Base-by-base conservation (phyloP, 2,329 filamentous ascomycete species). In the Thermothelomyces thermophilus region DNA sequence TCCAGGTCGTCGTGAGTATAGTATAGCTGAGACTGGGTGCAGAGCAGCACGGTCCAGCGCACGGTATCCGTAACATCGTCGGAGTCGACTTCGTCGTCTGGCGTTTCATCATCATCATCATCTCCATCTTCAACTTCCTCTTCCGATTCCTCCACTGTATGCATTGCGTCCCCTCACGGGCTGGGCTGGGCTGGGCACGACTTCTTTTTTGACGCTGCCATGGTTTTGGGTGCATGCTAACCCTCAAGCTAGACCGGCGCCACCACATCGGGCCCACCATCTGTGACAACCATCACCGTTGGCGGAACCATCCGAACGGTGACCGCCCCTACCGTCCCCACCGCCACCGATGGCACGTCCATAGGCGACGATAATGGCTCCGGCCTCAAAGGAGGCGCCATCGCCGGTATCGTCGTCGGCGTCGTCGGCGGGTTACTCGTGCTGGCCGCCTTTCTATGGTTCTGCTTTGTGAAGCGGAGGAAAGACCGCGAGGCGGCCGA, bases 261-360 rank as follows among this genome's bases (percentile, higher is more conserved):
- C 35, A 48, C 28, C 56, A 35, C 59, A 55, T 41, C 65, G 17
- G 59, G 67, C 17, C 66, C 64, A 9, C 69, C 67, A 8, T 63
- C 66, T 7, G 59, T 79, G 2, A 67, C 74, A 58, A 83, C 80
- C 0, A 71, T 83, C 9, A 83, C 78, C 0, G 69, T 71, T 6
- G 73, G 70, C 9, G 78, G 79, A 16, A 72, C 66, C 5, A 66
- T 80, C 19, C 72, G 70, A 50, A 83, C 78, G 1, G 72, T 83
- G 3, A 80, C 76, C 1, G 70, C 77, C 14, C 69, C 69, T 6
- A 76, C 77, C 0, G 73, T 24, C 30, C 58, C 63, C 2, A 62
- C 57, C 40, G 49, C 62, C 17, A 19, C 51, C 24, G 48, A 55
- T n/a, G 31, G 39, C 19, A 19, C 49, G 0, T 42, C 42, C 3